These are phyloP conservation scores for Camillea tinctor DNA, from an alignment of 2,329 filamentous ascomycete genomes.

Conservation along the genomic window DNA sequence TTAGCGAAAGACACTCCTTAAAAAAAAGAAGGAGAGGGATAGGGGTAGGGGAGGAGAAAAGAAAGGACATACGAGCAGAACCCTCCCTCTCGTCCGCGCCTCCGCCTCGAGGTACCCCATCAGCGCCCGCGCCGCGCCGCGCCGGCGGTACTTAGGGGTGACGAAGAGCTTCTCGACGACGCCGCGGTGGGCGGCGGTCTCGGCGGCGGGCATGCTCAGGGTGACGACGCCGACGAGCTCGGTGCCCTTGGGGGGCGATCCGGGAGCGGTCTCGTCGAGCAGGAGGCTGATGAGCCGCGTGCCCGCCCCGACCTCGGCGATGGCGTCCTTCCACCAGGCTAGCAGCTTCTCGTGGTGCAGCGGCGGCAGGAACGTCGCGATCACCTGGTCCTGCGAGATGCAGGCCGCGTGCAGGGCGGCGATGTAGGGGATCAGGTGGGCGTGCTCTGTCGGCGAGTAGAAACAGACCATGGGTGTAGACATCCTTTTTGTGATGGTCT, in stretches of 20 bases:
- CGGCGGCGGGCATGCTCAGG: constrained; percentile 48
- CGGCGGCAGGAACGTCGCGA: constrained; percentile 60
- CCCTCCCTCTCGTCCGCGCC: constrained; percentile 47
- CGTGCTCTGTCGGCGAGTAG: constrained; percentile 46
- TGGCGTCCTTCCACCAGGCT: constrained; percentile 1
- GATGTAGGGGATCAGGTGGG: constrained; percentile 39
- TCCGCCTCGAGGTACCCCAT: constrained; percentile 55
- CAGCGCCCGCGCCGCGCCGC: constrained; percentile 51
- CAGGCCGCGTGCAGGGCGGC: constrained; percentile 25
- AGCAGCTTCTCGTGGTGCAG: constrained; percentile 35
- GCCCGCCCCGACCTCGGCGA: constrained; percentile 25
- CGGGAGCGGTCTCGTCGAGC: constrained; percentile 35
- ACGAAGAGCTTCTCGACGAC: constrained; percentile 59
- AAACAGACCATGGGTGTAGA: constrained; percentile 33
- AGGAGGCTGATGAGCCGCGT: constrained; percentile 54
- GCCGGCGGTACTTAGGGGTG: constrained; percentile 47
- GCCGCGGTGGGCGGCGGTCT: constrained; percentile 57
- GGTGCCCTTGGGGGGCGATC: constrained; percentile 38
- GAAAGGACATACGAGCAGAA: constrained; percentile 51
- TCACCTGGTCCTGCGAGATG: constrained; percentile 55
- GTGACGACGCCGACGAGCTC: constrained; percentile 51
- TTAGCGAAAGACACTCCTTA: not conserved
- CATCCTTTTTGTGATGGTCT: no score
- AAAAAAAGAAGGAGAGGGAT: not conserved
- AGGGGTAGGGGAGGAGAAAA: not conserved